Evolutionary conservation across 345 rosid species (phyloP).

Genomic region (Boechera stricta): DNA sequence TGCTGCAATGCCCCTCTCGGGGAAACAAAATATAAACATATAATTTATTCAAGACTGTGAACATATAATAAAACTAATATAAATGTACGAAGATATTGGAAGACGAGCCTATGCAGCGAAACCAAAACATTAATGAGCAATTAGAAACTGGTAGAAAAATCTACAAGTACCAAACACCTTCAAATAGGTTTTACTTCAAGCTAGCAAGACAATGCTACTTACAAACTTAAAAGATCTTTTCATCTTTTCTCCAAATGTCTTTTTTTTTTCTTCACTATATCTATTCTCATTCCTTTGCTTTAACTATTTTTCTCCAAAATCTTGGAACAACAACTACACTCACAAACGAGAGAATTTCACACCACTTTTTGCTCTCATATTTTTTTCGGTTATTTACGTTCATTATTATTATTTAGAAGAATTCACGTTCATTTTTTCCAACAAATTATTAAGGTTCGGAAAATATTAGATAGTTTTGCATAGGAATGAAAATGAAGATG

Average conservation of each 20-base stretch:
- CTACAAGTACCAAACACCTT: constrained; percentile 15
- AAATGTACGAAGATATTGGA: constrained; percentile 19
- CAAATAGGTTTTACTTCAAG: constrained; percentile 19
- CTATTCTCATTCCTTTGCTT: not conserved
- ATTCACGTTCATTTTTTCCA: not conserved
- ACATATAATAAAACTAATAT: constrained; percentile 21
- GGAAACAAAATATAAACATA: constrained; percentile 2
- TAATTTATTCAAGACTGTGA: not conserved
- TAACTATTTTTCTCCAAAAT: not conserved
- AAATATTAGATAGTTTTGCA: not conserved
- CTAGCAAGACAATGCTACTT: constrained; percentile 13
- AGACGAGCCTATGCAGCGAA: constrained; percentile 28
- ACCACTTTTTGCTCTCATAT: not conserved
- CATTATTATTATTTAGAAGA: not conserved
- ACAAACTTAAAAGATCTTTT: constrained; percentile 20
- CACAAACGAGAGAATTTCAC: constrained; percentile 6
- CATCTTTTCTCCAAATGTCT: constrained; percentile 14
- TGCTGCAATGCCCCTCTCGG: constrained; percentile 5
- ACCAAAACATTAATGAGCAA: constrained; percentile 20
- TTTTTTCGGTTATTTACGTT: not conserved
- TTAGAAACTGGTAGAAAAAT: constrained; percentile 7
- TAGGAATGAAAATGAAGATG: constrained; percentile 8
- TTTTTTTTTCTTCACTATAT: not conserved
- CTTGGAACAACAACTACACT: not conserved
- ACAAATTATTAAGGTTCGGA: not conserved